Conservation (phyloP, 331 rosid species). For the Quercus phellos region DNA sequence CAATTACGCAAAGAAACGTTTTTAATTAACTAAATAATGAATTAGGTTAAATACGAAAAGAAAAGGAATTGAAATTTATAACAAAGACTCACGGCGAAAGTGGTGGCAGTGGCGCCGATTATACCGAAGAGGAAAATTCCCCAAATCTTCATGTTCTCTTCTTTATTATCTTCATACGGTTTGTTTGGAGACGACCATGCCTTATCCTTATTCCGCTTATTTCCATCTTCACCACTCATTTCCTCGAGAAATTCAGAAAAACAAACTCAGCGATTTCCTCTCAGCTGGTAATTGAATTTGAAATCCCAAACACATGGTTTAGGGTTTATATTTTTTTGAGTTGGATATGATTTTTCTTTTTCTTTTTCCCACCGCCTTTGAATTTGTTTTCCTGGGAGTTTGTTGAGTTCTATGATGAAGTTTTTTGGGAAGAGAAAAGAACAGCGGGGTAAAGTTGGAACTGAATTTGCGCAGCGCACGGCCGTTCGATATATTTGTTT, state of each 20-base stretch:
- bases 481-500: too few species aligned
- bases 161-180: conserved; percentile 31
- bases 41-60: neutral
- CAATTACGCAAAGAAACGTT: neutral
- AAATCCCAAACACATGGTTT: conserved; percentile 31
- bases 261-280: conserved; percentile 16
- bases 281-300: conserved; percentile 7
- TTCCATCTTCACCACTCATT: conserved; percentile 42
- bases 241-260: neutral
- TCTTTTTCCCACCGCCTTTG: neutral
- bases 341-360: neutral
- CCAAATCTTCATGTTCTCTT: conserved; percentile 54
- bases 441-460: too few species aligned
- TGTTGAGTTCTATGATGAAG: too few species aligned
- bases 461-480: too few species aligned
- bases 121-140: conserved; percentile 69
- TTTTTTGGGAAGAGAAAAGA: too few species aligned
- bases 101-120: conserved; percentile 84
- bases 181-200: conserved; percentile 30
- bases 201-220: conserved; percentile 30
- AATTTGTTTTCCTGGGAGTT: neutral
- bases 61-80: neutral
- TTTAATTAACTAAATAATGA: too few species aligned
- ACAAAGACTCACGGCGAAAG: conserved; percentile 56
- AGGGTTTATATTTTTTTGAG: conserved; percentile 6